Base-by-base conservation (phyloP, 129 eudicot genomes). In the Solidago caesia region DNA sequence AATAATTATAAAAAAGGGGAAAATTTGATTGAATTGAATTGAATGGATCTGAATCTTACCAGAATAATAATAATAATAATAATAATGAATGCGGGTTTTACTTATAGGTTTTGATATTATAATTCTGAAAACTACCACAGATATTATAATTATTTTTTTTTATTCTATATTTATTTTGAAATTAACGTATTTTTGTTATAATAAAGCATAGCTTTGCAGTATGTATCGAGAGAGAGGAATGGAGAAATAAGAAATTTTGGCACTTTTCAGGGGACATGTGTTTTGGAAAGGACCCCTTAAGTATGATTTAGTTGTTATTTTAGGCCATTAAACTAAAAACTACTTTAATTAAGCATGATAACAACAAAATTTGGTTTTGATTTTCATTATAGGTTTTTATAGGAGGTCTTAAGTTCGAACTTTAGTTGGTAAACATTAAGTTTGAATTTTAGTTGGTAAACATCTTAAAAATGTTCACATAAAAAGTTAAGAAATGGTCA, bases 21-120 rank as follows among this genome's bases (percentile, higher is more conserved):
- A 25, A 71, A 62, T 70, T 70, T n/a, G 13, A 77, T 13, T 41
- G 53, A 70, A 21, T 12, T 49, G 44, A 44, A 65, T 2, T 4
- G 64, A 55, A 52, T 59, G 74, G 79, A 79, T 79, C 79, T 73
- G 79, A 79, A 73, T 79, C 79, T 79, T 79, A 79, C 79, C 64
- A 41, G 68, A 44, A 72, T 72, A 41, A 65, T 7, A 70, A 65
- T 11, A 44, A 72, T 72, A 41, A 65, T 7, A 70, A 65, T 11
- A 13, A 29, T 49, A 49, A 49, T 8, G 14, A 49, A 49, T 14
- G 14, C 14, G 56, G 39, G 0, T 33, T 33, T 33, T 33, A 33
- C 2, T 33, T 33, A 33, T 33, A 33, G 39, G 39, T 33, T 33
- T 33, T 33, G 39, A 33, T 33, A 33, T 33, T 33, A 33, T 72